A percentile compares a stretch with the other conserved stretches of the same genome.
Evolutionary conservation across 305 asterid genomes (phyloP).

Genomic region (Fraxinus velutina): DNA sequence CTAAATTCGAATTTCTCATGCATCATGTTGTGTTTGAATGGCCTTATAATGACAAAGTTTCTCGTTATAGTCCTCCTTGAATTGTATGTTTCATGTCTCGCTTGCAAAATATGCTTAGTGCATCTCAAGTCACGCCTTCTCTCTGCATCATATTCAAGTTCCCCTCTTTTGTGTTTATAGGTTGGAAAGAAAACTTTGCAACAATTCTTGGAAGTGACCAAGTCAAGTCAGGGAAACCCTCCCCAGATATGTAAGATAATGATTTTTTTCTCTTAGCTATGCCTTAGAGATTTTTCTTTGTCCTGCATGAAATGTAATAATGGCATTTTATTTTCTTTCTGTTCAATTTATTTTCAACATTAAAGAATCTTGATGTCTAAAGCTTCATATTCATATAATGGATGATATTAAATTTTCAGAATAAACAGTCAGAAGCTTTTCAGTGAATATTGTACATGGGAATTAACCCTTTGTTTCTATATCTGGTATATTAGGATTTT

Average conservation of each 20-base stretch:
- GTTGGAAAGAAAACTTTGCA: conserved; percentile 71
- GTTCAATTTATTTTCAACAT: conserved; percentile 12
- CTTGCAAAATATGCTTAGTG: background rate
- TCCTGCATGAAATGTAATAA: conserved; percentile 5
- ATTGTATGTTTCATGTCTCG: background rate
- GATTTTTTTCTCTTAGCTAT: conserved; percentile 9
- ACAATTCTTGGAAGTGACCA: conserved; percentile 83
- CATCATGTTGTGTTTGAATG: background rate
- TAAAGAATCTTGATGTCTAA: background rate
- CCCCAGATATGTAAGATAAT: conserved; percentile 74
- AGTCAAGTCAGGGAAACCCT: conserved; percentile 83
- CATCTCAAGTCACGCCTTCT: background rate
- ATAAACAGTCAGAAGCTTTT: background rate
- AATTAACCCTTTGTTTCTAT: conserved; percentile 8
- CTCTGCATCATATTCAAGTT: background rate
- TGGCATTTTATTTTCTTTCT: conserved; percentile 11
- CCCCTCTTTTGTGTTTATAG: conserved; percentile 32
- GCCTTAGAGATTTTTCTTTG: background rate
- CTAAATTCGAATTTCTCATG: background rate
- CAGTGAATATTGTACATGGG: background rate
- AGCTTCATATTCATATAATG: background rate
- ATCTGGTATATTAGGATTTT: background rate
- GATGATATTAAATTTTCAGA: background rate
- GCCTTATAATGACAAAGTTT: background rate
- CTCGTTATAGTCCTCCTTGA: background rate